Conservation (phyloP, 1,284 basidiomycete species). For the Naganishia albida region DNA sequence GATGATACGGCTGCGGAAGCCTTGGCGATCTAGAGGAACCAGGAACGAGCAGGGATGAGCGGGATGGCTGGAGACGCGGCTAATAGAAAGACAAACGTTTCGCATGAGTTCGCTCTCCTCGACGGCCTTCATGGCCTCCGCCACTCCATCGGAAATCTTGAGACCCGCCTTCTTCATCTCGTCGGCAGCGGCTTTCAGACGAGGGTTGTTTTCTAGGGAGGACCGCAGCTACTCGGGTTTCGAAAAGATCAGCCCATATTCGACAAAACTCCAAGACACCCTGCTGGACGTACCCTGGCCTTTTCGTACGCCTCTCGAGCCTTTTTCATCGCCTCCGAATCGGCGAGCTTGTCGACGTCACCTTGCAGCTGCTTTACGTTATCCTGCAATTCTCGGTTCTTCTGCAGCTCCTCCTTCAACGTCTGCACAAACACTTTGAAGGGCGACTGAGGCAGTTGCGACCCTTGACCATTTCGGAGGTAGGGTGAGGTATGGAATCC, state of each 20-base stretch:
- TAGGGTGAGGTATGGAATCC: slow-evolving; percentile 67
- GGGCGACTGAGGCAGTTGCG: slow-evolving; percentile 73
- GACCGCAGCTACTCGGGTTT: slow-evolving; percentile 67
- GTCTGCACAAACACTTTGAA: slow-evolving; percentile 96
- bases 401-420: slow-evolving; percentile 84
- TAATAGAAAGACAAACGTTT: slow-evolving; percentile 19
- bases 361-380: slow-evolving; percentile 97
- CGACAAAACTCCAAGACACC: background rate
- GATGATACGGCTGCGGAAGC: slow-evolving; percentile 76
- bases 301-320: slow-evolving; percentile 89
- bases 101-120: slow-evolving; percentile 33
- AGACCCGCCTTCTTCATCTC: slow-evolving; percentile 85
- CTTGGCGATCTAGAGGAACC: slow-evolving; percentile 65
- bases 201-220: slow-evolving; percentile 95
- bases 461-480: slow-evolving; percentile 56
- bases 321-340: slow-evolving; percentile 92
- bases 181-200: slow-evolving; percentile 84
- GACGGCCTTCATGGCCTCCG: slow-evolving; percentile 34
- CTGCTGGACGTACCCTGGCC: slow-evolving; percentile 65
- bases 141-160: slow-evolving; percentile 84
- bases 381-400: slow-evolving; percentile 92
- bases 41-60: background rate
- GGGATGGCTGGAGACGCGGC: background rate
- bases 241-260: background rate
- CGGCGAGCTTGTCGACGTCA: slow-evolving; percentile 94